These are phyloP conservation scores for Globisporangium megalacanthum DNA, from an alignment of 352 stramenopile species.

Conservation along the genomic window DNA sequence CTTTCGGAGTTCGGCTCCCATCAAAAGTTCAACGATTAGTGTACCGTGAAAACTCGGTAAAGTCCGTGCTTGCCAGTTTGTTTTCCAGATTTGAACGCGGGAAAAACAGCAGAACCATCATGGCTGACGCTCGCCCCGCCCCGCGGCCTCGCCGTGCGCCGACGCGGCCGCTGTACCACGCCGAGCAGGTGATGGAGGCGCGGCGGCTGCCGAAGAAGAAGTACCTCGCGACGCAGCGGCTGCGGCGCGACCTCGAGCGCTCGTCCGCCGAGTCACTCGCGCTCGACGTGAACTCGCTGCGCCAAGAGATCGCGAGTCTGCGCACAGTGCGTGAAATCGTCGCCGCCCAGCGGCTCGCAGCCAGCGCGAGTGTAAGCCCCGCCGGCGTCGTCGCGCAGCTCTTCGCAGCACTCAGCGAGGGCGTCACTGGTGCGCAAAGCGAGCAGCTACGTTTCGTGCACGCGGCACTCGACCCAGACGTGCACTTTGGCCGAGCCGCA, in stretches of 20 bases:
- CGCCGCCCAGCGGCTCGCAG: slow-evolving; percentile 11
- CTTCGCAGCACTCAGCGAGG: slow-evolving; percentile 3
- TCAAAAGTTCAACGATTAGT: too few relatives aligned
- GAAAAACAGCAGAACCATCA: too few relatives aligned
- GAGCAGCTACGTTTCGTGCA: slow-evolving; percentile 10
- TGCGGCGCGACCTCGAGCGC: slow-evolving; percentile 24
- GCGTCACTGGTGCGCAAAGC: slow-evolving; percentile 5
- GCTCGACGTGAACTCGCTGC: slow-evolving; percentile 24
- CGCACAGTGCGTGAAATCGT: slow-evolving; percentile 17
- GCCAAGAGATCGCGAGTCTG: slow-evolving; percentile 25
- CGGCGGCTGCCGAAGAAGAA: slow-evolving; percentile 25
- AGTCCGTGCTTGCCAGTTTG: too few relatives aligned
- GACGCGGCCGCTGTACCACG: slow-evolving; percentile 18
- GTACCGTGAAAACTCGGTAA: too few relatives aligned
- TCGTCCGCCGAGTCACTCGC: slow-evolving; percentile 18
- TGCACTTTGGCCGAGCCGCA: slow-evolving; percentile 3
- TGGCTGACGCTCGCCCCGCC: too few relatives aligned
- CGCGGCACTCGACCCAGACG: slow-evolving; percentile 11
- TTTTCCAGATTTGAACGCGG: too few relatives aligned
- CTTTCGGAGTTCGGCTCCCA: too few relatives aligned
- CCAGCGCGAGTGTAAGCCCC: neutral
- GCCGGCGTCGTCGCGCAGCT: slow-evolving; percentile 9
- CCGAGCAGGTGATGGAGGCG: slow-evolving; percentile 22
- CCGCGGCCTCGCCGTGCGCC: neutral
- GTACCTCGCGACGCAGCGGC: slow-evolving; percentile 26